Conservation (phyloP, 1,284 basidiomycete species). For the Coniferiporia sulphurascens region DNA sequence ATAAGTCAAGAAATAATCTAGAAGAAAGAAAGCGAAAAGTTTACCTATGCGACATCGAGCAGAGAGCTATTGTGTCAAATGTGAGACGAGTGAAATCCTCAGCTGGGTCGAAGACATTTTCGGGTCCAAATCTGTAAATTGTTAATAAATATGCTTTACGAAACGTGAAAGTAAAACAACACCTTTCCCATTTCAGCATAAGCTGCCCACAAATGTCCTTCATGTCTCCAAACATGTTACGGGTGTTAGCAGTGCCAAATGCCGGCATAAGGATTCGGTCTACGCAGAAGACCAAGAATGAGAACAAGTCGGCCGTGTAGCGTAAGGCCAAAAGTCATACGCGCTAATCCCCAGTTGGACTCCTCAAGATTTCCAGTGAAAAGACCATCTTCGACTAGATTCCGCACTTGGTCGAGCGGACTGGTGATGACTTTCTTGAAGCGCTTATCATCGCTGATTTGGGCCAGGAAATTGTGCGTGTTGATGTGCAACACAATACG, state of each 20-base stretch:
- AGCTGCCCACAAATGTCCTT: conserved; percentile 45
- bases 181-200: conserved; percentile 37
- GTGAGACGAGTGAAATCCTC: conserved; percentile 48
- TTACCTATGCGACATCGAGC: conserved; percentile 39
- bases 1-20: no score
- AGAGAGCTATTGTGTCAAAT: conserved; percentile 42
- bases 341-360: conserved; percentile 43
- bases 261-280: conserved; percentile 51
- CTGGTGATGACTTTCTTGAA: conserved; percentile 39
- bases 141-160: conserved; percentile 17
- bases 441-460: conserved; percentile 41
- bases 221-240: conserved; percentile 48
- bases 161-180: conserved; percentile 36
- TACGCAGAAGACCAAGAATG: conserved; percentile 11
- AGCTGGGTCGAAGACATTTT: conserved; percentile 34
- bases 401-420: conserved; percentile 35
- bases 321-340: background rate
- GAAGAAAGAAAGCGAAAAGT: no score
- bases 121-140: no score
- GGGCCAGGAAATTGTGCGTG: conserved; percentile 37
- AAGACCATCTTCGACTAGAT: conserved; percentile 40
- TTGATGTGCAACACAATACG: conserved; percentile 30
- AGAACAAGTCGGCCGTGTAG: no score
- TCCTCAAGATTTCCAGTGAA: conserved; percentile 41
- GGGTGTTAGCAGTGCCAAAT: conserved; percentile 43